Conservation (phyloP, 2,329 filamentous ascomycete genomes). For the Cercospora sesami region DNA sequence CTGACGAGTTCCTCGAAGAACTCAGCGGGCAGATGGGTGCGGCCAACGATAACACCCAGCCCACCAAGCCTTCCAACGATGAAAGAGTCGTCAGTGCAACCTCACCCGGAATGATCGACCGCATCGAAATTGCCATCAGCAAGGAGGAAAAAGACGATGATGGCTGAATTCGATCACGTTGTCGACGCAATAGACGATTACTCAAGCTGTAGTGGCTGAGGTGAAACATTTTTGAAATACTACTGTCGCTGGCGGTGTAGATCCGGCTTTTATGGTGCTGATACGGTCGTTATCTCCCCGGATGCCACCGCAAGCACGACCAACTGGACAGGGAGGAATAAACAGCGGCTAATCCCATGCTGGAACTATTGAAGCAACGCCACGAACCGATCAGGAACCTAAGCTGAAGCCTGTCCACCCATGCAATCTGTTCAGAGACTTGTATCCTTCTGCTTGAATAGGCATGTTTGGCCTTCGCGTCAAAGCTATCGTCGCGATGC, state of each 20-base stretch:
- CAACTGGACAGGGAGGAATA: neutral
- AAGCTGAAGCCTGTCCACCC: neutral
- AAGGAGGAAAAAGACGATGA: conserved; percentile 8
- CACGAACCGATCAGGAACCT: neutral
- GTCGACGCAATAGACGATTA: neutral
- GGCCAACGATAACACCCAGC: neutral
- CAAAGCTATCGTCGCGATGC: neutral
- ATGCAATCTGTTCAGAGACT: neutral
- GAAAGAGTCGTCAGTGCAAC: neutral
- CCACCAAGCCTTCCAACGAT: neutral
- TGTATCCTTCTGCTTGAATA: neutral
- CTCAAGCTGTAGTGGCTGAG: neutral
- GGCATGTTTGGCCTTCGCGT: neutral
- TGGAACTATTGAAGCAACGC: neutral
- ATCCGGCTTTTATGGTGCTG: neutral
- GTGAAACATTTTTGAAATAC: neutral
- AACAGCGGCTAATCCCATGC: neutral
- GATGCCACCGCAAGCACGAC: neutral
- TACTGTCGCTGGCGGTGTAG: neutral
- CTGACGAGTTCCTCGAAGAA: conserved; percentile 70
- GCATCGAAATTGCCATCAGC: conserved; percentile 24
- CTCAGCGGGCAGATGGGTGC: conserved; percentile 44
- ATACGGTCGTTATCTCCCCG: neutral
- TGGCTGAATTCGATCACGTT: neutral
- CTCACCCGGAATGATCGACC: conserved; percentile 6